Conservation (phyloP, 1,139 yeast genomes). For the Blastobotrys illinoisensis region DNA sequence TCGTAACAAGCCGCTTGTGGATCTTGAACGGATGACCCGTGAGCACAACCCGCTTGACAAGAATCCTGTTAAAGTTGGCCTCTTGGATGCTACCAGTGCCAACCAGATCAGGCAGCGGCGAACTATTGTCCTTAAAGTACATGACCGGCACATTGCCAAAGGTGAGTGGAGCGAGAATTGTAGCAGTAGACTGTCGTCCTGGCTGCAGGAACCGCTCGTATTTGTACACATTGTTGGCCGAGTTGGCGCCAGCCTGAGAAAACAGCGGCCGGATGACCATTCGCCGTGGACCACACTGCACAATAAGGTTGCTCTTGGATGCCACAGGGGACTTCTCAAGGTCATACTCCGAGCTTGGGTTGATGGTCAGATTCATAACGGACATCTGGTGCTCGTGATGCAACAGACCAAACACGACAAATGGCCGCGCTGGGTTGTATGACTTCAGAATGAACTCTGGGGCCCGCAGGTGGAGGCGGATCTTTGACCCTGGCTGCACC, state of each 20-base stretch:
- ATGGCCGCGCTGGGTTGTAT: conserved; percentile 37
- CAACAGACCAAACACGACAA: conserved; percentile 66
- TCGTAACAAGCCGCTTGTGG: conserved; percentile 85
- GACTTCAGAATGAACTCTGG: conserved; percentile 42
- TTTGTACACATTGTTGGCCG: conserved; percentile 81
- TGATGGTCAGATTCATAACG: conserved; percentile 73
- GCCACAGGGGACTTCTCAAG: conserved; percentile 63
- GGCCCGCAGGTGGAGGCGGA: conserved; percentile 56
- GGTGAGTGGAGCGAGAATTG: conserved; percentile 84
- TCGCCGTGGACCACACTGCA: conserved; percentile 92
- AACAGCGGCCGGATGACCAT: conserved; percentile 79
- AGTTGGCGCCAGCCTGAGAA: conserved; percentile 67
- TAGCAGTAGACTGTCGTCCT: conserved; percentile 71
- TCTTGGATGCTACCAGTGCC: conserved; percentile 91
- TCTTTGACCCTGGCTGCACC: conserved; percentile 59
- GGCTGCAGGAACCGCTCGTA: conserved; percentile 78
- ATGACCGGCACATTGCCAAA: conserved; percentile 55
- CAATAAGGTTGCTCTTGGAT: conserved; percentile 69
- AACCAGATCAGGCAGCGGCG: conserved; percentile 68
- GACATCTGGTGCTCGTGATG: conserved; percentile 85
- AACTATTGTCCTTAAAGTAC: conserved; percentile 38
- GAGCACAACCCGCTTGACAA: conserved; percentile 82
- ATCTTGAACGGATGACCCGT: conserved; percentile 96
- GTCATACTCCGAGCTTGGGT: conserved; percentile 77
- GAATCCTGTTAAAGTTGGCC: conserved; percentile 75